These are phyloP conservation scores for Globisporangium megalacanthum DNA, from an alignment of 352 stramenopile species.

Conservation along the genomic window DNA sequence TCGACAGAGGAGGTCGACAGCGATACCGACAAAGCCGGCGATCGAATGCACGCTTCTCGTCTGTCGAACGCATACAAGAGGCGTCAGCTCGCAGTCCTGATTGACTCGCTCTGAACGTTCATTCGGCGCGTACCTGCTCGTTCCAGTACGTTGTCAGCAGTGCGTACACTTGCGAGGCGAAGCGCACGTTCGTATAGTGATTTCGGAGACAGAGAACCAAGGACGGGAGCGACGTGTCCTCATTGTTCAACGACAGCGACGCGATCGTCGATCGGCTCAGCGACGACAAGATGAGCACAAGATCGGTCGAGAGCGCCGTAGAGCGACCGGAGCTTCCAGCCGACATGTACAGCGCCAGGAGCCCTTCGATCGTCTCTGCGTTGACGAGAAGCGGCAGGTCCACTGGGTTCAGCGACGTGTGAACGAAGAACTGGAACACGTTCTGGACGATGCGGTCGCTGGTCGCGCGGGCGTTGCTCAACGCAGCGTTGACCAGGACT, in stretches of 20 bases:
- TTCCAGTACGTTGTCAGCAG: slow-evolving; percentile 50
- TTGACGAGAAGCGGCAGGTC: slow-evolving; percentile 50
- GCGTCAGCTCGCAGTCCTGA: neutral
- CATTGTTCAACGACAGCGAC: slow-evolving; percentile 32
- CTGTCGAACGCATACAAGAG: slow-evolving; percentile 1
- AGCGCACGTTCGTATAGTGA: slow-evolving; percentile 32
- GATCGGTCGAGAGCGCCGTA: slow-evolving; percentile 24
- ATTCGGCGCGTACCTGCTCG: slow-evolving; percentile 16
- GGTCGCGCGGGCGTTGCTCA: slow-evolving; percentile 22
- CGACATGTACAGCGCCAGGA: slow-evolving; percentile 52
- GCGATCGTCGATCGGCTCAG: slow-evolving; percentile 40
- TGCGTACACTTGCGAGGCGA: slow-evolving; percentile 52
- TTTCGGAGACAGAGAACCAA: slow-evolving; percentile 63
- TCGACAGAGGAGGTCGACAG: slow-evolving; percentile 36
- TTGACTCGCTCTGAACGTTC: neutral
- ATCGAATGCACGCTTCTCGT: slow-evolving; percentile 32
- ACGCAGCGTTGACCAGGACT: slow-evolving; percentile 36
- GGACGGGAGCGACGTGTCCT: slow-evolving; percentile 46
- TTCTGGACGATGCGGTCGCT: slow-evolving; percentile 19
- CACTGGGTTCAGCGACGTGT: slow-evolving; percentile 37
- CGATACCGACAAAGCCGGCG: slow-evolving; percentile 57
- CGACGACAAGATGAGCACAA: slow-evolving; percentile 40
- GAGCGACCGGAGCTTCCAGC: slow-evolving; percentile 23
- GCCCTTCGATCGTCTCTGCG: slow-evolving; percentile 42
- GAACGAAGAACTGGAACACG: slow-evolving; percentile 59